Conservation (phyloP, 352 stramenopile species). For the Phytophthora hybrid region DNA sequence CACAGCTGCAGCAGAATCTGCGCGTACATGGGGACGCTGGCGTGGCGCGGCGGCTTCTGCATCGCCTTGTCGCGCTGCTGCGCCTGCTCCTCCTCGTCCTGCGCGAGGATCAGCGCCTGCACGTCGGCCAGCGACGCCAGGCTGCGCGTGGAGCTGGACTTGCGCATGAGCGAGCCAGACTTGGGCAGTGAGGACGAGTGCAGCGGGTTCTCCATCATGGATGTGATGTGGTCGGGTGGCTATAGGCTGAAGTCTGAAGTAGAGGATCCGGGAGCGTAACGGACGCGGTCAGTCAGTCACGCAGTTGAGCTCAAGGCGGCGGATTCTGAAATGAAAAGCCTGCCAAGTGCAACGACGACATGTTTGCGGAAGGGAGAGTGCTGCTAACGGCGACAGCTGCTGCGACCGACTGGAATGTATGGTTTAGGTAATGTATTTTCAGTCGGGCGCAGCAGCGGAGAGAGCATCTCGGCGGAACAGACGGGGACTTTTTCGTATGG, state of each 20-base stretch:
- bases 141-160: conserved; percentile 68
- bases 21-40: conserved; percentile 71
- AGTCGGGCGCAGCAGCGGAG: conserved; percentile 7
- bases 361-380: conserved; percentile 34
- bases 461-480: conserved; percentile 29
- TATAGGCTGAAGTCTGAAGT: not conserved
- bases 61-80: conserved; percentile 48
- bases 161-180: conserved; percentile 44
- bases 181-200: conserved; percentile 37
- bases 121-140: conserved; percentile 46
- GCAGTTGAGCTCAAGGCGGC: conserved; percentile 8
- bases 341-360: conserved; percentile 42
- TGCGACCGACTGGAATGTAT: not conserved
- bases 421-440: not conserved
- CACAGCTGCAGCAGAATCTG: conserved; percentile 74
- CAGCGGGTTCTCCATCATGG: conserved; percentile 50
- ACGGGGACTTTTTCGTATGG: conserved; percentile 24
- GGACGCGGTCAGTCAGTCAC: not conserved
- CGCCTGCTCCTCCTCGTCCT: conserved; percentile 59
- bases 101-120: conserved; percentile 53
- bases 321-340: conserved; percentile 41
- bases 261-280: not conserved
- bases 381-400: conserved; percentile 1
- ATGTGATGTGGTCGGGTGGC: not conserved
- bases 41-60: conserved; percentile 71